Evolutionary conservation across 768 basidiomycete genomes (phyloP).

Genomic region (Gymnopilus junonius): DNA sequence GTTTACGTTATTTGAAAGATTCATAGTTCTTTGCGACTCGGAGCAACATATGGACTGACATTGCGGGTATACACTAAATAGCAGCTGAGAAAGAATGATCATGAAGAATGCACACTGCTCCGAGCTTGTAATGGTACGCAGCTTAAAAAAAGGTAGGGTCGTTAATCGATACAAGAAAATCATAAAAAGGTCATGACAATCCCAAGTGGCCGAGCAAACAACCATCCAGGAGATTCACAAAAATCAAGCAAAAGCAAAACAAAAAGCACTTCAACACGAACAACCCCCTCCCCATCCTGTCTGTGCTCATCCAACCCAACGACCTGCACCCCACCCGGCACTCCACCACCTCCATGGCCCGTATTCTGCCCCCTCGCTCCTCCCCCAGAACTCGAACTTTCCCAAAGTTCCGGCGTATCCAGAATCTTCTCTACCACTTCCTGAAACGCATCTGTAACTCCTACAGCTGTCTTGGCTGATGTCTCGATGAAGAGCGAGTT

Average conservation of each 20-base stretch:
- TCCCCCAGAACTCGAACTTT: slow-evolving; percentile 31
- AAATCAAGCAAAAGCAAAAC: too few relatives aligned
- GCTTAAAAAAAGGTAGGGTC: not conserved
- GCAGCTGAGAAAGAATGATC: not conserved
- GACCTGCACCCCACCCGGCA: slow-evolving; percentile 54
- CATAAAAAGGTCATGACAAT: not conserved
- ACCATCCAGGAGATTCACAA: not conserved
- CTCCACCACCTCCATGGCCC: slow-evolving; percentile 46
- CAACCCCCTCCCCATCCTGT: slow-evolving; percentile 17
- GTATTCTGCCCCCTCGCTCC: slow-evolving; percentile 34
- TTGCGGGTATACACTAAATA: too few relatives aligned
- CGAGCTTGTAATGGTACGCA: too few relatives aligned
- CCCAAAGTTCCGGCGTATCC: slow-evolving; percentile 85
- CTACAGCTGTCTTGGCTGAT: slow-evolving; percentile 88
- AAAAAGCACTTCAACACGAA: slow-evolving; percentile 27
- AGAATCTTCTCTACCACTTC: slow-evolving; percentile 84
- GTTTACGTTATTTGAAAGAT: too few relatives aligned
- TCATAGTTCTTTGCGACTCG: too few relatives aligned
- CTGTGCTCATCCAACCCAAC: slow-evolving; percentile 37
- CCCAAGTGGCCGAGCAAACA: not conserved
- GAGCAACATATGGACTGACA: too few relatives aligned
- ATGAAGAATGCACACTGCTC: not conserved
- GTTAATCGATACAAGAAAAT: not conserved
- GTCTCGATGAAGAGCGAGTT: slow-evolving; percentile 89
- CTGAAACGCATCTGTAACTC: slow-evolving; percentile 73